phyloP scores from a whole-genome alignment of 139 green algal species.

The Spirogloea muscicola region DNA sequence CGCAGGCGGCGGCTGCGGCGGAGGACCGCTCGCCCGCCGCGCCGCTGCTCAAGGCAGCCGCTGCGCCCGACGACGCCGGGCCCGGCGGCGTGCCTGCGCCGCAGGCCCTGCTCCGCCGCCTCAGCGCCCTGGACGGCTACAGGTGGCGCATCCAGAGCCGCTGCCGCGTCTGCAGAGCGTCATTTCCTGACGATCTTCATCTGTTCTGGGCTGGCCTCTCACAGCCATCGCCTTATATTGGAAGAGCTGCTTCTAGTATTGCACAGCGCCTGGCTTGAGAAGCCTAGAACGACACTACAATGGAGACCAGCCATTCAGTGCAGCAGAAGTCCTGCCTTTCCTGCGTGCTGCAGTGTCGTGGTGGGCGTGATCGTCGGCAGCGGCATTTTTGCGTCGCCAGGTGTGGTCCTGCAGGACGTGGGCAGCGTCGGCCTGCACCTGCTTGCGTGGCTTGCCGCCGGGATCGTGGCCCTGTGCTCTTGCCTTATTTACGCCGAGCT shows the following conservation, averaged over 20 bases:
- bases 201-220: neutral
- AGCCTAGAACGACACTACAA: no score
- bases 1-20: neutral
- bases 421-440: conserved; percentile 12
- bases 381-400: conserved; percentile 42
- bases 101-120: no score
- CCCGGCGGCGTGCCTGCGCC: no score
- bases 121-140: no score
- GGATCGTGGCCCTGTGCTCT: conserved; percentile 8
- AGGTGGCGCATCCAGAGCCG: neutral
- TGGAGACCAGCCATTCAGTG: no score
- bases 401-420: conserved; percentile 12
- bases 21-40: no score
- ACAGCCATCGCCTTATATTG: neutral
- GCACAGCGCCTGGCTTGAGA: no score
- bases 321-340: no score
- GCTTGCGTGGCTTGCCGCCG: conserved; percentile 11
- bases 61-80: no score
- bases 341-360: conserved; percentile 37
- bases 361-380: conserved; percentile 26
- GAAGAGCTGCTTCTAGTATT: neutral
- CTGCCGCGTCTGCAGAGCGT: neutral
- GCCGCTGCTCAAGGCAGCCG: no score
- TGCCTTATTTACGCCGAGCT: conserved; percentile 29
- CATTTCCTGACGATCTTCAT: neutral